These are phyloP conservation scores for Cicer judaicum DNA, from an alignment of 306 rosid species.

Conservation along the genomic window DNA sequence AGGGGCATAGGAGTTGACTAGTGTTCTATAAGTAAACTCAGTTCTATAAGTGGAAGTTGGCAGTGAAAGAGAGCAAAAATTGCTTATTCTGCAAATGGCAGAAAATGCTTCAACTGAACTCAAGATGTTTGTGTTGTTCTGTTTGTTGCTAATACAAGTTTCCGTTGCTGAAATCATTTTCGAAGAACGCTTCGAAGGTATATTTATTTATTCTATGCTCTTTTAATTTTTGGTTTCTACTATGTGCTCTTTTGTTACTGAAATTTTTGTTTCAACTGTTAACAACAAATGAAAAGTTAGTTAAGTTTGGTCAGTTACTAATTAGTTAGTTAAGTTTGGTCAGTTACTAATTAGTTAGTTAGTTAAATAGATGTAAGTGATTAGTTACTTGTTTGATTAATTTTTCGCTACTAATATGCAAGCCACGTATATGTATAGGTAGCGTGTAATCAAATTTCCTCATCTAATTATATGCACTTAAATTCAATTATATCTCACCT, in stretches of 20 bases:
- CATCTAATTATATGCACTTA: background rate
- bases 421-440: conserved; percentile 17
- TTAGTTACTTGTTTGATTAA: conserved; percentile 8
- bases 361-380: background rate
- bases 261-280: background rate
- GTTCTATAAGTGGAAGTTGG: conserved; percentile 9
- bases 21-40: conserved; percentile 49
- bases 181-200: conserved; percentile 91
- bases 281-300: background rate
- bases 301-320: conserved; percentile 19
- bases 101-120: conserved; percentile 21
- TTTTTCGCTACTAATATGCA: background rate
- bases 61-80: background rate
- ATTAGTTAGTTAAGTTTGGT: conserved; percentile 23
- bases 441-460: background rate
- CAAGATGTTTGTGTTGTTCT: conserved; percentile 36
- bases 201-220: background rate
- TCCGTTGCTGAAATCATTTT: conserved; percentile 72
- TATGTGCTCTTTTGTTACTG: background rate
- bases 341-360: conserved; percentile 27
- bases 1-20: conserved; percentile 31
- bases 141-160: conserved; percentile 42
- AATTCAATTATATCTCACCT: background rate
- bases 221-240: background rate
- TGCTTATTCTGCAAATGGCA: conserved; percentile 50